These are phyloP conservation scores for Misopates orontium DNA, from an alignment of 257 asterid genomes.

Conservation along the genomic window DNA sequence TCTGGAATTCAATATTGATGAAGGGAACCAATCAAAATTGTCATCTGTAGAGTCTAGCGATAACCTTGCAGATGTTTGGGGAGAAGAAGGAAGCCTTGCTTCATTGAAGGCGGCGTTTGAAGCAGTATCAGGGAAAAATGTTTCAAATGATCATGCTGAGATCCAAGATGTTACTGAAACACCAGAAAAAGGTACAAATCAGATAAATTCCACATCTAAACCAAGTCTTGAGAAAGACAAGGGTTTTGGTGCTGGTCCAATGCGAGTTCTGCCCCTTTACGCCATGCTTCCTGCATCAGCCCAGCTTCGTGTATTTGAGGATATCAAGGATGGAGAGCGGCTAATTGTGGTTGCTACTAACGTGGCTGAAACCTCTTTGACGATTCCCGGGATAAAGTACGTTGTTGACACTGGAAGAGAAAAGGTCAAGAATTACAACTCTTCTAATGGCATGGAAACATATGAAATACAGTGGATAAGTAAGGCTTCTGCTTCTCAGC, in stretches of 20 bases:
- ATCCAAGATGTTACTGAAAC: conserved; percentile 30
- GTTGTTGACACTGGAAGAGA: conserved; percentile 96
- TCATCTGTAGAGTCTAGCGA: conserved; percentile 36
- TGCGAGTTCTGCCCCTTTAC: conserved; percentile 79
- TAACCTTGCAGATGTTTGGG: conserved; percentile 38
- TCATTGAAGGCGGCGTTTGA: conserved; percentile 81
- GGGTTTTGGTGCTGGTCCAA: conserved; percentile 42
- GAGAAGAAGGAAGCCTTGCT: conserved; percentile 46
- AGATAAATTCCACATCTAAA: conserved; percentile 27
- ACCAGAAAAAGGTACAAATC: conserved; percentile 35
- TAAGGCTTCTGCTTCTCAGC: conserved; percentile 95
- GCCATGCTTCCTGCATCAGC: conserved; percentile 98
- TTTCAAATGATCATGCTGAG: conserved; percentile 27
- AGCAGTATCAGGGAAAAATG: conserved; percentile 54
- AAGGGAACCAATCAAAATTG: conserved; percentile 41
- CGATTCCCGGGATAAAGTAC: conserved; percentile 91
- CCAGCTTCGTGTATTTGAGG: conserved; percentile 89
- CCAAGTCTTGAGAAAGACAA: conserved; percentile 30
- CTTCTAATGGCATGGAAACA: conserved; percentile 79
- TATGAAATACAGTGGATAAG: conserved; percentile 93
- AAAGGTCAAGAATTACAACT: conserved; percentile 76
- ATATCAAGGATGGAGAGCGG: conserved; percentile 72
- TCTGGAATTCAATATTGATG: conserved; percentile 51
- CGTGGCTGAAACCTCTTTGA: conserved; percentile 97
- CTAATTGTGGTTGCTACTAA: conserved; percentile 91